phyloP scores from a whole-genome alignment of 305 asterid species.

The Solanum hybrid region DNA sequence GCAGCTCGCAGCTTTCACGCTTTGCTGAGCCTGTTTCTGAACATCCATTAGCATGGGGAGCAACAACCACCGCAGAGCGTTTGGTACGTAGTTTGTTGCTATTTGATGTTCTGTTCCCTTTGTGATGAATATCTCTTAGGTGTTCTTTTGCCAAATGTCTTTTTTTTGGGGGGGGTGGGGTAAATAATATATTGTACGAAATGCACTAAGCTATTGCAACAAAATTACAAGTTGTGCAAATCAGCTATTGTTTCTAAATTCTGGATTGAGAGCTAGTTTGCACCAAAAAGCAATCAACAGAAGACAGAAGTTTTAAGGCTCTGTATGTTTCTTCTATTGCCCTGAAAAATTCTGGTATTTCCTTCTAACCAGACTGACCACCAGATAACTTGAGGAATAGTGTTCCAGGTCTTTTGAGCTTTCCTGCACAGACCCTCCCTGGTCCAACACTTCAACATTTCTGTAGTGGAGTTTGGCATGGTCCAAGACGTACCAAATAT shows the following conservation, averaged over 20 bases:
- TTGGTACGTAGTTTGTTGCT: conserved; percentile 42
- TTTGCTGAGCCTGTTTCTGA: conserved; percentile 77
- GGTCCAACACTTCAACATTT: neutral
- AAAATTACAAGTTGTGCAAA: neutral
- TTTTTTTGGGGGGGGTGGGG: neutral
- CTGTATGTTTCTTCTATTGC: neutral
- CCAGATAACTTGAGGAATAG: neutral
- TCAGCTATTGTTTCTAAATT: neutral
- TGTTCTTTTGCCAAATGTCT: neutral
- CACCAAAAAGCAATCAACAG: neutral
- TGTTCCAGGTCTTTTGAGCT: neutral
- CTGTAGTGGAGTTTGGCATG: neutral
- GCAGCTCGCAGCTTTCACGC: conserved; percentile 84
- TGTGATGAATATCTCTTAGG: neutral
- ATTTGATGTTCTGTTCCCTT: neutral
- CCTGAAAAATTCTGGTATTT: neutral
- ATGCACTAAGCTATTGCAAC: neutral
- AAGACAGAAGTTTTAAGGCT: neutral
- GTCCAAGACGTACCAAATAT: neutral
- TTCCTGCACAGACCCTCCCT: neutral
- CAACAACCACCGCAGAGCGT: conserved; percentile 52
- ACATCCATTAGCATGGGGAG: conserved; percentile 47
- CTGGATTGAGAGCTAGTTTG: neutral
- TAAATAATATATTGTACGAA: neutral
- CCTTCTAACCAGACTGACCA: neutral